Evolutionary conservation across 1,284 basidiomycete species (phyloP).

Genomic region (Abortiporus biennis): DNA sequence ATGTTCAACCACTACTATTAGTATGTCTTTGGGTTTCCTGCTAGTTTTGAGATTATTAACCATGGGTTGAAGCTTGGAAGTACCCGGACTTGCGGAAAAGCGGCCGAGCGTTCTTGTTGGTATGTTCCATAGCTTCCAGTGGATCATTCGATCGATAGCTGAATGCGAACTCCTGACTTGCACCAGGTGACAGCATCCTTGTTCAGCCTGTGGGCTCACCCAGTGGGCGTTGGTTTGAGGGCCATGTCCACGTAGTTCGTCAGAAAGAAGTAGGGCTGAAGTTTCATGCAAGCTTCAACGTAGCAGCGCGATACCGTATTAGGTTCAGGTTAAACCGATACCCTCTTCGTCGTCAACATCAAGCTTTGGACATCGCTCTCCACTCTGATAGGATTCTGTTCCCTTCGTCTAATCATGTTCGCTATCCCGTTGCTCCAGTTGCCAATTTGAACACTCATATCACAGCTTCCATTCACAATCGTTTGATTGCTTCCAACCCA

Average conservation of each 20-base stretch:
- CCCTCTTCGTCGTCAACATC: constrained; percentile 48
- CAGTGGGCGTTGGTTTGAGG: constrained; percentile 46
- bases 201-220: constrained; percentile 35
- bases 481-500: constrained; percentile 38
- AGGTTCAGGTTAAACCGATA: constrained; percentile 52
- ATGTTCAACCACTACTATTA: constrained; percentile 38
- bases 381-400: constrained; percentile 34
- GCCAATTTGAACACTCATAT: constrained; percentile 13
- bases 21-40: constrained; percentile 13
- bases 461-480: constrained; percentile 38
- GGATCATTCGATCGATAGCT: too few relatives aligned
- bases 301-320: constrained; percentile 23
- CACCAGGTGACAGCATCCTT: constrained; percentile 45
- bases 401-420: constrained; percentile 28
- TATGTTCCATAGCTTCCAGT: too few relatives aligned
- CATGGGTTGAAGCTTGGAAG: constrained; percentile 34
- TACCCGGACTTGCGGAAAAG: constrained; percentile 62
- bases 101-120: constrained; percentile 58
- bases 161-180: neutral
- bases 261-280: constrained; percentile 44
- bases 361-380: constrained; percentile 43
- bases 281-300: constrained; percentile 41
- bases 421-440: constrained; percentile 9
- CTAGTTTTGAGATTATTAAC: neutral
- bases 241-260: constrained; percentile 48